phyloP scores from a whole-genome alignment of 2,329 filamentous ascomycete species.

The Sclerotinia borealis region DNA sequence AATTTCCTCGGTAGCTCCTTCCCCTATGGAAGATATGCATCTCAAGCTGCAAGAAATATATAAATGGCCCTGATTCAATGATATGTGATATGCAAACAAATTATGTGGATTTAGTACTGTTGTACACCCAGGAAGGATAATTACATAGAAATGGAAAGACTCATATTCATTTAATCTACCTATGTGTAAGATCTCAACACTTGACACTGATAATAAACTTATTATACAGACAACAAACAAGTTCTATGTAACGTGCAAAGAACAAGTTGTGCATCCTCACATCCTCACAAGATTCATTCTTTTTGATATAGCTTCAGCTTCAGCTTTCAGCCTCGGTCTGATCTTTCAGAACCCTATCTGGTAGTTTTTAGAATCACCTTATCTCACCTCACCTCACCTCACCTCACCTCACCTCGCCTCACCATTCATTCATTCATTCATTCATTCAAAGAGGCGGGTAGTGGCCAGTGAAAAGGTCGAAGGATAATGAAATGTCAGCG shows the following conservation, averaged over 20 bases:
- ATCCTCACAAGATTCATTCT: not conserved
- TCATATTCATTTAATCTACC: too few relatives aligned
- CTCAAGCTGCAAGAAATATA: not conserved
- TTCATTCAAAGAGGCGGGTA: not conserved
- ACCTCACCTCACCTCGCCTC: not conserved
- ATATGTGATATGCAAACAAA: not conserved
- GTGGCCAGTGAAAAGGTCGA: not conserved
- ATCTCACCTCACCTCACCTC: not conserved
- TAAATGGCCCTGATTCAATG: not conserved
- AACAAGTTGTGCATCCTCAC: too few relatives aligned
- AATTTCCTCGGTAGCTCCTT: not conserved
- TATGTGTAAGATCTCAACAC: too few relatives aligned
- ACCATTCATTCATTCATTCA: not conserved
- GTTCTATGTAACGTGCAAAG: too few relatives aligned
- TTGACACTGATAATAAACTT: too few relatives aligned
- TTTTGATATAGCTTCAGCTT: not conserved
- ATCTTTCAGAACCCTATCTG: not conserved
- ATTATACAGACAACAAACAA: too few relatives aligned
- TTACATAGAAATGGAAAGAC: too few relatives aligned
- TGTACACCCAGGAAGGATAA: too few relatives aligned
- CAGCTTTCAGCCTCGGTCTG: not conserved
- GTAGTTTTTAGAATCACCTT: not conserved
- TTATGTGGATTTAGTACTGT: too few relatives aligned
- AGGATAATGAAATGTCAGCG: conserved; percentile 19
- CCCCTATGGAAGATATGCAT: not conserved